Base-by-base conservation (phyloP, 306 rosid species). In the Trifolium fragiferum region DNA sequence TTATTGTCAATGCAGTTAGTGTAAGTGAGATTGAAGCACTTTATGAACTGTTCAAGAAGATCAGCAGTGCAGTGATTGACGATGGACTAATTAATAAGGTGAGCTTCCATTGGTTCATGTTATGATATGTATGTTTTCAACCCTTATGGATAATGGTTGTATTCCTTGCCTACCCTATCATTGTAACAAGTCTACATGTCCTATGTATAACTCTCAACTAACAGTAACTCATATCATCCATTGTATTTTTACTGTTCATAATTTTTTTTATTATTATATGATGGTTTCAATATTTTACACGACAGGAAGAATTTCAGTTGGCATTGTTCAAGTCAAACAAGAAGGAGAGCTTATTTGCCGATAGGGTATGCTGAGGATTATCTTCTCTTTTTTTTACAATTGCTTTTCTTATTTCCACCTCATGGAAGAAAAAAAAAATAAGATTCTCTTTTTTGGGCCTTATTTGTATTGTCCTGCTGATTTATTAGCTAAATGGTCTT, bases 21-120 rank as follows among this genome's bases (percentile, higher is more conserved):
- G 97, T 92, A 77, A 92, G 97, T 86, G 97, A 92, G 82, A 89
- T 92, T 72, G 97, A 92, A 83, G 97, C 97, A 0, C 86, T 92
- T 49, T 92, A 92, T 78, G 97, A 92, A 82, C 73, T 92, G 64
- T 92, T 92, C 82, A 92, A 92, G 87, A 92, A 86, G 85, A 92
- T 92, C 66, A 92, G 97, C 77, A 89, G 97, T 85, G 93, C 97
- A 35, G 93, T 92, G 79, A 83, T 92, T 86, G 97, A 92, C 55
- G 97, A 92, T 44, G 97, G 97, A 43, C 84, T 92, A 68, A 92
- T 92, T 78, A 88, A 89, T 86, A 92, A 92, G 95, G 97, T 89
- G 40, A 54, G 51, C 66, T 15, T 4, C 35, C 50, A 60, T 74
- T 55, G 33, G 9, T 76, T 76, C 60, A 14, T 43, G n/a, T 20